phyloP scores from a whole-genome alignment of 805 yeast genomes.

The Cyberlindnera maritima region DNA sequence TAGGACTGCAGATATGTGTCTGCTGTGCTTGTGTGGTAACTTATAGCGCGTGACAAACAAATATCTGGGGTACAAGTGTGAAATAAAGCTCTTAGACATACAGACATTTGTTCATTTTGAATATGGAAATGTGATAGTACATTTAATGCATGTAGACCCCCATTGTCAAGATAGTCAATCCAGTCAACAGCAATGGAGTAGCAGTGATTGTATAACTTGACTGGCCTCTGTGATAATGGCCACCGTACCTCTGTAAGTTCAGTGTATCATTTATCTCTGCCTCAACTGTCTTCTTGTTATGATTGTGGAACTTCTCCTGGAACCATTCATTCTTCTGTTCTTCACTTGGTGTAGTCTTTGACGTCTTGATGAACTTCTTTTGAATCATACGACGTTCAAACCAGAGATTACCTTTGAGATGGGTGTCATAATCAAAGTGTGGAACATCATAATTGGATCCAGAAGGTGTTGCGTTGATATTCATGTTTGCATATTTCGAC shows the following conservation, averaged over 20 bases:
- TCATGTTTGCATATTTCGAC: conserved; percentile 10
- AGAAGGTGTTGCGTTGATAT: neutral
- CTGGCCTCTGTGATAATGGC: conserved; percentile 16
- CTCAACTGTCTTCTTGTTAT: conserved; percentile 12
- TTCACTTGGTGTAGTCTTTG: neutral
- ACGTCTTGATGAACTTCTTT: conserved; percentile 14
- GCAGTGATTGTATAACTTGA: conserved; percentile 11
- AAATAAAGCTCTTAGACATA: no score
- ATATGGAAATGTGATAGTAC: no score
- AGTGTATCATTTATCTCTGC: conserved; percentile 24
- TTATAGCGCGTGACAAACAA: no score
- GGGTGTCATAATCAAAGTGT: conserved; percentile 57
- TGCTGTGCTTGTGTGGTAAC: no score
- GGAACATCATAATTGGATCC: conserved; percentile 48
- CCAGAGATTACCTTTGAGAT: conserved; percentile 48
- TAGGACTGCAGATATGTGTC: no score
- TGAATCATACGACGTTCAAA: conserved; percentile 35
- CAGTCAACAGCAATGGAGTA: conserved; percentile 12
- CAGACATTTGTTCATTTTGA: no score
- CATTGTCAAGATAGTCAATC: conserved; percentile 16
- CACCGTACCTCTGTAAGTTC: conserved; percentile 25
- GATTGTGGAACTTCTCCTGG: conserved; percentile 10
- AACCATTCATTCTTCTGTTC: conserved; percentile 13
- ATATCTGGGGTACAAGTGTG: no score
- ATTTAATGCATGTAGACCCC: conserved; percentile 13